Conservation (phyloP, 495 filamentous ascomycete genomes). For the Tuber calosporum region DNA sequence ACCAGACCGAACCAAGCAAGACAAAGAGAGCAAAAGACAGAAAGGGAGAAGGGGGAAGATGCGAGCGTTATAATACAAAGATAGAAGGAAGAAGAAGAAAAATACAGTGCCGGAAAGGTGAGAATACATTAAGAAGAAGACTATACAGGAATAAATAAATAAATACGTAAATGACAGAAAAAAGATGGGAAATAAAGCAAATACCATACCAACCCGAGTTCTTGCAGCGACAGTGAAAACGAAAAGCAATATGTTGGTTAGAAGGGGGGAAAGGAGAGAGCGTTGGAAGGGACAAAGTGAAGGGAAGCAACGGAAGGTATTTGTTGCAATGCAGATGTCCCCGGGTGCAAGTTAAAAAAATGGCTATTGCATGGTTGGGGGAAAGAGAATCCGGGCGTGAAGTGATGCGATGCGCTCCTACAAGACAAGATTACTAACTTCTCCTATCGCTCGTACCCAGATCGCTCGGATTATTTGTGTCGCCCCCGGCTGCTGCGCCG, state of each 20-base stretch:
- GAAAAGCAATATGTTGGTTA: neutral
- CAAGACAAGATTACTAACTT: neutral
- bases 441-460: neutral
- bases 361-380: neutral
- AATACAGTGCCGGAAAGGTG: neutral
- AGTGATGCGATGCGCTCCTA: neutral
- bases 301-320: neutral
- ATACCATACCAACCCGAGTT: neutral
- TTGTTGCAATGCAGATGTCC: neutral
- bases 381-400: neutral
- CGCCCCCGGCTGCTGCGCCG: neutral
- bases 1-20: neutral
- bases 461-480: neutral
- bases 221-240: neutral
- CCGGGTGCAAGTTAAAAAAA: neutral
- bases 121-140: neutral
- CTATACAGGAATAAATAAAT: neutral
- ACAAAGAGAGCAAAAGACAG: neutral
- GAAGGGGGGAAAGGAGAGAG: neutral
- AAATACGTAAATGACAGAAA: neutral
- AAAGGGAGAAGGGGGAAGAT: neutral
- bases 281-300: neutral
- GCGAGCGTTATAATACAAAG: neutral
- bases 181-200: neutral
- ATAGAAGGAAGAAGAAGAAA: neutral